These are phyloP conservation scores for Rubus parviflorus DNA, from an alignment of 306 rosid species.

Conservation along the genomic window DNA sequence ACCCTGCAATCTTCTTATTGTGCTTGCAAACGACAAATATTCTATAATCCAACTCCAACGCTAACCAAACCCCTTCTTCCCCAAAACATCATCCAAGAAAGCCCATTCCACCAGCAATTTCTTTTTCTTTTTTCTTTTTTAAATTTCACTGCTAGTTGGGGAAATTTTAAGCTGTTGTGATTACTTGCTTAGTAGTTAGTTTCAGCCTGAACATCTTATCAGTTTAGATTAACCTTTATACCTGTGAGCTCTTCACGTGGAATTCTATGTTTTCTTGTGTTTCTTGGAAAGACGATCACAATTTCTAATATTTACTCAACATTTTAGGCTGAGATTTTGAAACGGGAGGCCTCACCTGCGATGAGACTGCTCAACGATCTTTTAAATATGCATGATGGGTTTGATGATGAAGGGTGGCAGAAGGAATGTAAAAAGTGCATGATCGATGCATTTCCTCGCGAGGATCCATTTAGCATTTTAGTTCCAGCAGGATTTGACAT, in stretches of 20 bases:
- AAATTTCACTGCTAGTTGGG: too few species aligned
- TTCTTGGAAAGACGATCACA: neutral
- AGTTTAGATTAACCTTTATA: neutral
- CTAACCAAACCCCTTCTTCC: too few species aligned
- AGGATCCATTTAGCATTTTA: slow-evolving; percentile 91
- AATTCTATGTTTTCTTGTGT: neutral
- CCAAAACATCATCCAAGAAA: too few species aligned
- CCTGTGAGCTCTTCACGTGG: neutral
- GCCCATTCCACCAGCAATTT: too few species aligned
- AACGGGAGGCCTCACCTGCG: slow-evolving; percentile 82
- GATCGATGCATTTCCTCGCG: slow-evolving; percentile 76
- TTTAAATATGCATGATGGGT: slow-evolving; percentile 75
- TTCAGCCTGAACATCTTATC: slow-evolving; percentile 26
- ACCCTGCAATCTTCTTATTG: too few species aligned
- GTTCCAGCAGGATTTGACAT: slow-evolving; percentile 86
- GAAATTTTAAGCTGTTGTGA: neutral
- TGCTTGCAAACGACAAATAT: too few species aligned
- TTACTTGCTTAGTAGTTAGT: slow-evolving; percentile 6
- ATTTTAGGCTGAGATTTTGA: slow-evolving; percentile 81
- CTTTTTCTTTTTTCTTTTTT: too few species aligned
- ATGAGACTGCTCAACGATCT: slow-evolving; percentile 93
- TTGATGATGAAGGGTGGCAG: slow-evolving; percentile 69
- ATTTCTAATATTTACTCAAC: slow-evolving; percentile 12
- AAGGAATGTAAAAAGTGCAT: slow-evolving; percentile 70
- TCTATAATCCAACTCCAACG: too few species aligned